Conservation (phyloP, 2,329 filamentous ascomycete genomes). For the Botrytis fragariae region DNA sequence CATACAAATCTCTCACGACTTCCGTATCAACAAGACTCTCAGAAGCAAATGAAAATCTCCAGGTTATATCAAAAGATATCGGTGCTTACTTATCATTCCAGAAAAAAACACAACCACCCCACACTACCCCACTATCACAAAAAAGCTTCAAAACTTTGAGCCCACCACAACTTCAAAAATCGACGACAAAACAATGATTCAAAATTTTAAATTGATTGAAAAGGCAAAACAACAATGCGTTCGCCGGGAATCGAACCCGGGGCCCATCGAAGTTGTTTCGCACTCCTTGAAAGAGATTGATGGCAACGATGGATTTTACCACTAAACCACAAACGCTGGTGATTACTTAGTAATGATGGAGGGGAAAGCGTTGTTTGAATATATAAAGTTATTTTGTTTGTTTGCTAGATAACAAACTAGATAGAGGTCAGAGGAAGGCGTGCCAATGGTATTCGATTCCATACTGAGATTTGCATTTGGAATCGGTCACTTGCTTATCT, state of each 20-base stretch:
- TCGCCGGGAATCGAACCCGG: background rate
- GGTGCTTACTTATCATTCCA: background rate
- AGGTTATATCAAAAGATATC: background rate
- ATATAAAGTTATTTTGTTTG: accelerated
- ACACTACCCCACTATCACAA: background rate
- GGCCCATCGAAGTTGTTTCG: constrained; percentile 32
- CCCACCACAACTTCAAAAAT: background rate
- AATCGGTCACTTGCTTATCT: background rate
- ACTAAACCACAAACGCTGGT: constrained; percentile 23
- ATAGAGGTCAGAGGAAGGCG: too few species aligned
- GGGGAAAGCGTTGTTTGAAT: accelerated
- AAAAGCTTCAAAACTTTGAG: background rate
- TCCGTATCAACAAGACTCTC: background rate
- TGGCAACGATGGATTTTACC: constrained; percentile 24
- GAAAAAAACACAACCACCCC: background rate
- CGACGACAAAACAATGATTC: background rate
- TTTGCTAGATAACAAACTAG: too few species aligned
- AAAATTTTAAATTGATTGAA: background rate
- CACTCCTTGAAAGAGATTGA: background rate
- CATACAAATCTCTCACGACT: background rate
- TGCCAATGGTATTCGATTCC: background rate
- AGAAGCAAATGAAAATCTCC: background rate
- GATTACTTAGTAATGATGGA: constrained; percentile 18
- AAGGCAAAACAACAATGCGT: background rate
- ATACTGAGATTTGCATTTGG: background rate